Evolutionary conservation across 257 asterid genomes (phyloP).

Genomic region (Buddleja alternifolia): DNA sequence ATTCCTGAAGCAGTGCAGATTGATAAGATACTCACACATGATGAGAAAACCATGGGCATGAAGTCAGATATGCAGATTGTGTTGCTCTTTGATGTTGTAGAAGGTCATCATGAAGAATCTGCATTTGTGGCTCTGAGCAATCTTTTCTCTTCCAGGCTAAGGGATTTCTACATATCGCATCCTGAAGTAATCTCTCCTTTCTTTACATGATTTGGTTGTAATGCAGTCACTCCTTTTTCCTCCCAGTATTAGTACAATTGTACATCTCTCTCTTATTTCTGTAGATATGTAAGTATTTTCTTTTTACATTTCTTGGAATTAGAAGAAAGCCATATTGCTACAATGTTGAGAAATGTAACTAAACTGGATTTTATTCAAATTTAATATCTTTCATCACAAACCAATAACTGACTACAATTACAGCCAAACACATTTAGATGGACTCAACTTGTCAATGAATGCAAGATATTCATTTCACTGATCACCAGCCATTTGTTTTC

Average conservation of each 20-base stretch:
- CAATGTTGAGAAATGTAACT: too few species aligned
- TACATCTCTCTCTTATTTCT: conserved; percentile 8
- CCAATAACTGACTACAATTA: background rate
- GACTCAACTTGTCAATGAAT: background rate
- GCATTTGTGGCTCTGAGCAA: conserved; percentile 58
- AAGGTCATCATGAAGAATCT: conserved; percentile 60
- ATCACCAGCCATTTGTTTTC: background rate
- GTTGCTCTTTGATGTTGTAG: conserved; percentile 62
- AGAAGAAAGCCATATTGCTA: background rate
- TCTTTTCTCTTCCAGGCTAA: conserved; percentile 71
- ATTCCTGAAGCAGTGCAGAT: conserved; percentile 83
- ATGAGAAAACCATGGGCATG: conserved; percentile 71
- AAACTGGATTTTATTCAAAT: too few species aligned
- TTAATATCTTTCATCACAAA: too few species aligned
- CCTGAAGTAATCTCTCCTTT: conserved; percentile 57
- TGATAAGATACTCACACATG: conserved; percentile 71
- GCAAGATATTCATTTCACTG: conserved; percentile 1
- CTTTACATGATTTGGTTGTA: conserved; percentile 19
- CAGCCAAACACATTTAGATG: background rate
- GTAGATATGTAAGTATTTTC: background rate
- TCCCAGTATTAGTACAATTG: background rate
- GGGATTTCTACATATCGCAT: conserved; percentile 40
- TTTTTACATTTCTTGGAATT: background rate
- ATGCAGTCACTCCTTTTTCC: background rate
- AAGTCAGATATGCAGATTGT: conserved; percentile 58